Evolutionary conservation across 73 alveolate genomes (phyloP), one percentile per base, ranked within the genome.

Genomic region (Blepharisma japonicum): DNA sequence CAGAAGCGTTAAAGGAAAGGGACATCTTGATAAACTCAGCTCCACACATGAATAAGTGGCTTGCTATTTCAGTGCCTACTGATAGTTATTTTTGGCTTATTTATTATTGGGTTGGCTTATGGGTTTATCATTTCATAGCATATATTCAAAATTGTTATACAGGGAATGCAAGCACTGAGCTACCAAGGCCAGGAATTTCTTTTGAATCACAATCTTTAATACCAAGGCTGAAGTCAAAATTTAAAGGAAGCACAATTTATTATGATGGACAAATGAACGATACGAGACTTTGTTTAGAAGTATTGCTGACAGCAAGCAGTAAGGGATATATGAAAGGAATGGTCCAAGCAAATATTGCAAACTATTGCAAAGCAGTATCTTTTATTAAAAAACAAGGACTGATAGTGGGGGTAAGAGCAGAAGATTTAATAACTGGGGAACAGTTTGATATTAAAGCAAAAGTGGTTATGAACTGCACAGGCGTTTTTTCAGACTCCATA

Each of bases 401-500:
- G 56, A 56, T 77, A 42, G 42, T 27, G 0, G 97, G 98, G 39
- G 94, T 91, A 6, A 39, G 77, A 8, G 89, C 85, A 8, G 55
- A 53, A 20, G 98, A 93, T 71, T 45, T 39, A 11, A 54, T 90
- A 8, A 86, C 80, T 23, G 78, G 83, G 71, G 82, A 93, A 77
- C 71, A 84, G 27, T 86, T 86, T 66, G 68, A 81, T 32, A 85
- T 94, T 45, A 83, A 87, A 25, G 86, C 93, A 7, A 94, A 90
- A 66, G 91, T 85, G 6, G 89, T 94, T 23, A 94, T 94, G 9
- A 94, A 94, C 80, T 87, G 95, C 27, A 81, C 98, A 5, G 98
- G 98, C 68, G 83, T 89, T 45, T 83, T 81, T 68, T 93, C 95
- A 18, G 98, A 94, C 66, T 71, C 84, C 55, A 77, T 94, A 38